Base-by-base conservation (phyloP, 1,139 yeast genomes). In the Geotrichum bryndzae region DNA sequence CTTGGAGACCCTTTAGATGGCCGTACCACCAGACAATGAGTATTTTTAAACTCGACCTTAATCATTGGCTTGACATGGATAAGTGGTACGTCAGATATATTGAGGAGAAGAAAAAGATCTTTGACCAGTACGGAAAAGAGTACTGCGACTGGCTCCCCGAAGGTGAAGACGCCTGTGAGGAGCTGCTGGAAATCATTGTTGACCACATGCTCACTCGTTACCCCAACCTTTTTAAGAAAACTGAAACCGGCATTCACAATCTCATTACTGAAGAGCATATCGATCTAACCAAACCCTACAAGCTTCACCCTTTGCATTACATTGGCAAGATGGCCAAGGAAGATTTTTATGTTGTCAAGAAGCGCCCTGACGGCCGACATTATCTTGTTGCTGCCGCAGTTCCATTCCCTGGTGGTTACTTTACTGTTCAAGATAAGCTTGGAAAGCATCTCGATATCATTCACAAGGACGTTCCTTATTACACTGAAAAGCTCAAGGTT, bases 1-100 rank as follows among this genome's bases (percentile, higher is more conserved):
- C 91, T 15, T 87, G 92, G 91, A 79, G 92, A 72, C 90, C 91
- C 3, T 87, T 87, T 74, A 77, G 91, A 69, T 85, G 88, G 87
- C 91, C 91, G 27, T 86, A 86, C 70, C 90, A 86, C 71, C 92
- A 87, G 73, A 87, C 91, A 1, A 87, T 87, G 92, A 82, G 88
- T 15, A 85, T 86, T 59, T 86, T 80, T 76, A 84, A 84, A 70
- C 78, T 87, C 46, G 89, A 86, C 68, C 78, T 85, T 41, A 85
- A 86, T 71, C 89, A 87, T 71, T 87, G 91, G 92, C 76, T 87
- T 63, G 91, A 86, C 69, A 87, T 87, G 91, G 91, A 87, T 72
- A 86, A 85, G 71, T 86, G 84, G 73, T 87, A 85, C 70, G 77
- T 84, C 72, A 86, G 84, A 64, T 87, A 86, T 68, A 80, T 86